A percentile compares a stretch with the other conserved stretches of the same genome.
Evolutionary conservation across 164 flowering plant genomes (phyloP).

Genomic region (Cinnamomum micranthum): DNA sequence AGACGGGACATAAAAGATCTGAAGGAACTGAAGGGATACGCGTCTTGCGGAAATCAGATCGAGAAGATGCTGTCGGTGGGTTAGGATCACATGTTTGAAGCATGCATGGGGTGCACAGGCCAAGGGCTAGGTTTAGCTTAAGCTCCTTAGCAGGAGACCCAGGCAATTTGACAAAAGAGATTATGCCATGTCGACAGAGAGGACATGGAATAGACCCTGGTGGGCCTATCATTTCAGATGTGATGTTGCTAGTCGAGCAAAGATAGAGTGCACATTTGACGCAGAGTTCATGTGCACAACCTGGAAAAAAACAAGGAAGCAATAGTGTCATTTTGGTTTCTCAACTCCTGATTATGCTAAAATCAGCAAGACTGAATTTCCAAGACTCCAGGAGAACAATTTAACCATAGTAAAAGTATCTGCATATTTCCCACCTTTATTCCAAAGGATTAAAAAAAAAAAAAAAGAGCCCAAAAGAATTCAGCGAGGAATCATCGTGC

Average conservation of each 20-base stretch:
- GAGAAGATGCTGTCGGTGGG: slow-evolving; percentile 34
- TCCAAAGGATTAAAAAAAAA: no score
- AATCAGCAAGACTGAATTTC: not conserved
- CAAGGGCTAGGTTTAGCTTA: slow-evolving; percentile 53
- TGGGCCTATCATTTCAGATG: slow-evolving; percentile 55
- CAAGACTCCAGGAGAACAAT: not conserved
- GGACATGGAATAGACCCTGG: slow-evolving; percentile 95
- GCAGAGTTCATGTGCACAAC: slow-evolving; percentile 86
- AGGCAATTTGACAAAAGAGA: slow-evolving; percentile 58
- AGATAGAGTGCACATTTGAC: slow-evolving; percentile 87
- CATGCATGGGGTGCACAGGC: slow-evolving; percentile 92
- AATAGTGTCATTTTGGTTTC: not conserved
- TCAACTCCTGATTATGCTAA: not conserved
- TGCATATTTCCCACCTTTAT: no score
- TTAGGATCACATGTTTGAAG: slow-evolving; percentile 61
- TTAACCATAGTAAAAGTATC: not conserved
- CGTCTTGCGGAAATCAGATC: slow-evolving; percentile 58
- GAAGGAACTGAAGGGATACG: slow-evolving; percentile 83
- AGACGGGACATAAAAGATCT: slow-evolving; percentile 74
- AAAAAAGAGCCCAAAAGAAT: no score
- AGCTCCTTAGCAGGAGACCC: slow-evolving; percentile 56
- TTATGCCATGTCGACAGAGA: slow-evolving; percentile 75
- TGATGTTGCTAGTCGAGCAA: slow-evolving; percentile 71
- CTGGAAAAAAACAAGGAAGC: slow-evolving; percentile 32
- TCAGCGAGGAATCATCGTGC: no score